Evolutionary conservation across 2,329 filamentous ascomycete species (phyloP), one percentile per base, ranked within the genome.

Genomic region (Fonsecaea multimorphosa): DNA sequence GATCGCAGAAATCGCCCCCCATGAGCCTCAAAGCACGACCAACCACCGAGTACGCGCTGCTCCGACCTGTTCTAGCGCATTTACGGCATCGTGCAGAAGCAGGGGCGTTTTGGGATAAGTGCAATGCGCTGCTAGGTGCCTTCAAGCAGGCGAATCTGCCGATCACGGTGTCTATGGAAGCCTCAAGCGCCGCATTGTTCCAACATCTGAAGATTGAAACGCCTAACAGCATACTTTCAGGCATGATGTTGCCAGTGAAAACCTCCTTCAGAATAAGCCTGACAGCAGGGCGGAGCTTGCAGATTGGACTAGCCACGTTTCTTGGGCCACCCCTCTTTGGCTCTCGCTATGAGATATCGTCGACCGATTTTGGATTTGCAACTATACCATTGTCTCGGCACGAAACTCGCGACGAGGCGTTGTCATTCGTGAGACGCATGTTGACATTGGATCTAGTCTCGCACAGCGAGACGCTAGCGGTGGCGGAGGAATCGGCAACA

Each of bases 1-100:
- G 93, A 61, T 90, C 89, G 1, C 85, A 88, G 32, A 82, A 64
- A 1, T 88, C 89, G 8, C 79, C 81, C 7, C 85, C 88, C 5
- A 74, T 88, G 65, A 79, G 81, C 9, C 79, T 80, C 16, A 80
- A 81, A 58, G 83, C 83, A 65, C 80, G 81, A 38, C 75, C 82
- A 24, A 79, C 77, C 6, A 81, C 81, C 1, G 79, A 85, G 52
- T 84, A 87, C 59, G 78, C 81, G n/a, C 80, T 91, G 24, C 76
- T 91, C 19, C 84, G 86, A 12, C 86, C 87, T 1, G 76, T 89
- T 6, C 76, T 87, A 16, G 79, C 81, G 2, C 81, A 85, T 49
- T 75, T 87, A 12, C 80, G 84, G 58, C 86, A 89, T 66, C 68
- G 78, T 4, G 71, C 73, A 3, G 75, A 76, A 11, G 72, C 81